These are phyloP conservation scores for Coemansia sp. DNA, from an alignment of 192 early-diverging fungal genomes.

Conservation along the genomic window DNA sequence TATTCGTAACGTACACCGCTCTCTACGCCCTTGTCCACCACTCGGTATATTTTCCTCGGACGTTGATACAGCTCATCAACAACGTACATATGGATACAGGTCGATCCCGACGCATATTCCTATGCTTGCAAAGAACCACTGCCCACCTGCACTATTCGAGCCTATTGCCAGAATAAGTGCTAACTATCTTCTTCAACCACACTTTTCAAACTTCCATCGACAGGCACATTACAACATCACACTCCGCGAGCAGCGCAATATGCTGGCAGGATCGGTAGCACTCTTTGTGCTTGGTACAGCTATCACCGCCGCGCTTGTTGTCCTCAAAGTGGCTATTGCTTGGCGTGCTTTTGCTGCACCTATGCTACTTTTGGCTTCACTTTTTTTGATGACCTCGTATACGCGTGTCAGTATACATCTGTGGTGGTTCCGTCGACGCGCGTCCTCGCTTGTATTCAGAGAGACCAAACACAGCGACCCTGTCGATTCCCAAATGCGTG, in stretches of 20 bases:
- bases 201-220: constrained; percentile 25
- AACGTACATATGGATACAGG: constrained; percentile 17
- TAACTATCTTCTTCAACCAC: constrained; percentile 12
- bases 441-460: constrained; percentile 8
- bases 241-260: constrained; percentile 6
- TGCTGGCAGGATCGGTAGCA: neutral
- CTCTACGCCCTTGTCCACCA: constrained; percentile 25
- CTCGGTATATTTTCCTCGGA: too few relatives aligned
- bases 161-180: constrained; percentile 29
- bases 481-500: neutral
- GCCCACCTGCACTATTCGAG: constrained; percentile 41
- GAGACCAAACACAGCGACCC: neutral
- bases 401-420: constrained; percentile 20
- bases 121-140: constrained; percentile 15
- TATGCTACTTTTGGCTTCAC: constrained; percentile 6
- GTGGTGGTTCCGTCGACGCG: constrained; percentile 24
- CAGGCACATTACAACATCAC: constrained; percentile 34
- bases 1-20: constrained; percentile 22
- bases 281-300: constrained; percentile 11
- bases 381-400: constrained; percentile 9
- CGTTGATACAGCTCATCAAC: too few relatives aligned
- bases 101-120: constrained; percentile 17
- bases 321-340: constrained; percentile 1
- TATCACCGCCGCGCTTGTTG: constrained; percentile 3
- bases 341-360: constrained; percentile 24